These are phyloP conservation scores for Mycosphaerella arachidis DNA, from an alignment of 2,329 filamentous ascomycete species.

Conservation along the genomic window DNA sequence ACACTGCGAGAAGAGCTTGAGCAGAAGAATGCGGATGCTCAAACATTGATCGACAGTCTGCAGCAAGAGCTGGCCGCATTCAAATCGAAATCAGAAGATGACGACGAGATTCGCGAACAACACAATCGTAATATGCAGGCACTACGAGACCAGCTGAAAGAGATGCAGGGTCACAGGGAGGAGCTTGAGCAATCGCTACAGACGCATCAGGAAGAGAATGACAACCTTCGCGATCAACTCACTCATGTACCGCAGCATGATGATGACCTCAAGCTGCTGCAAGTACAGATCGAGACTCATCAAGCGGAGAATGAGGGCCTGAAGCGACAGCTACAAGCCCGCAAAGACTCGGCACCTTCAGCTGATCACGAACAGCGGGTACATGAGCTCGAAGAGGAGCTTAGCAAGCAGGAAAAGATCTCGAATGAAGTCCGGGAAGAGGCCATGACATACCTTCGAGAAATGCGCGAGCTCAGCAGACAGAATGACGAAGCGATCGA, in stretches of 20 bases:
- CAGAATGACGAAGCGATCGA: slow-evolving; percentile 75
- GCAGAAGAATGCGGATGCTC: slow-evolving; percentile 34
- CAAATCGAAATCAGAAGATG: slow-evolving; percentile 42
- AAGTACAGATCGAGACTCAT: slow-evolving; percentile 7
- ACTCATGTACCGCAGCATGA: slow-evolving; percentile 37
- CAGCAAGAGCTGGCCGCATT: slow-evolving; percentile 73
- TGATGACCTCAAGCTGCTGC: slow-evolving; percentile 32
- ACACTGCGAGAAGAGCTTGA: slow-evolving; percentile 63
- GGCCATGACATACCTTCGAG: slow-evolving; percentile 74
- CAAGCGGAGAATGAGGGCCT: slow-evolving; percentile 16
- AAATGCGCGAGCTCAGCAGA: slow-evolving; percentile 83
- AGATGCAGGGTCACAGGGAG: slow-evolving; percentile 29
- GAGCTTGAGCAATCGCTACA: slow-evolving; percentile 34
- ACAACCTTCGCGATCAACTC: slow-evolving; percentile 36
- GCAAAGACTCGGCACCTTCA: slow-evolving; percentile 35
- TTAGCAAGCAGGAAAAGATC: slow-evolving; percentile 74
- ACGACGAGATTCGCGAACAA: slow-evolving; percentile 21
- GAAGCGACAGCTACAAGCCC: slow-evolving; percentile 11
- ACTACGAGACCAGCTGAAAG: slow-evolving; percentile 18
- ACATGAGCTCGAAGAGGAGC: slow-evolving; percentile 53
- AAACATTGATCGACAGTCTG: slow-evolving; percentile 72
- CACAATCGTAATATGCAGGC: slow-evolving; percentile 23
- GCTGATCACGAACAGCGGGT: slow-evolving; percentile 59
- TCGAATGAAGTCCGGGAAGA: slow-evolving; percentile 84
- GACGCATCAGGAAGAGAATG: slow-evolving; percentile 47